Evolutionary conservation across 1,284 basidiomycete species (phyloP), one percentile per base, ranked within the genome.

Genomic region (Cryptococcus maquisensis): DNA sequence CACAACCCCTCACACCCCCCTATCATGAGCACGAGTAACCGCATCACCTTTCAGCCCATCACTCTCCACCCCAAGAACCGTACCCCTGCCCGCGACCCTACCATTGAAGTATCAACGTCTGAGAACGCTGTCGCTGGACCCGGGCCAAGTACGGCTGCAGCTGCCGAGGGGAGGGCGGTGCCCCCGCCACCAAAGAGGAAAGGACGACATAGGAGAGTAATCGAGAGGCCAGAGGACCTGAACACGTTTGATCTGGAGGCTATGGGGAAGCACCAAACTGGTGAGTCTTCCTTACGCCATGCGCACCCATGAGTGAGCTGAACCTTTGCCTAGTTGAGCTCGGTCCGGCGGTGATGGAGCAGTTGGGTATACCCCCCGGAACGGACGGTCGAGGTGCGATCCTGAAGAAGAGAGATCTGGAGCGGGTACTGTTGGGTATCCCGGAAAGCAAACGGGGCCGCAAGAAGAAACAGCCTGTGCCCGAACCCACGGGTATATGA

Each of bases 31-130:
- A 67, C 67, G 7, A 50, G 49, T 9, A 54, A 67, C 21, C 64
- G 68, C 36, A 46, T 73, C 41, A 59, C 63, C n/a, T 67, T 73
- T 47, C 61, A 61, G 28, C 63, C 60, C 15, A 51, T 71, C 28
- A 61, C 50, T 8, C 62, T 72, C n/a, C 37, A 55, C 23, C 23
- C 24, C 39, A 35, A 42, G 24, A 24, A 42, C 35, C 13, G 15
- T 35, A 16, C 46, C 21, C 15, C 46, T 16, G 9, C 7, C 20
- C 37, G 8, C 10, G 23, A 10, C 44, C 24, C 21, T 8, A 40
- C 9, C 13, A 15, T 15, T 15, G n/a, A 40, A n/a, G 20, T 8
- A 15, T n/a, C 39, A n/a, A 40, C n/a, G 16, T 40, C 39, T 1
- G 20, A n/a, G 9, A 10, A 40, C 13, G 39, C 39, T 8, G 20